Conservation (phyloP, 176 grass and related monocot genomes). For the Calamus simplicifolius region DNA sequence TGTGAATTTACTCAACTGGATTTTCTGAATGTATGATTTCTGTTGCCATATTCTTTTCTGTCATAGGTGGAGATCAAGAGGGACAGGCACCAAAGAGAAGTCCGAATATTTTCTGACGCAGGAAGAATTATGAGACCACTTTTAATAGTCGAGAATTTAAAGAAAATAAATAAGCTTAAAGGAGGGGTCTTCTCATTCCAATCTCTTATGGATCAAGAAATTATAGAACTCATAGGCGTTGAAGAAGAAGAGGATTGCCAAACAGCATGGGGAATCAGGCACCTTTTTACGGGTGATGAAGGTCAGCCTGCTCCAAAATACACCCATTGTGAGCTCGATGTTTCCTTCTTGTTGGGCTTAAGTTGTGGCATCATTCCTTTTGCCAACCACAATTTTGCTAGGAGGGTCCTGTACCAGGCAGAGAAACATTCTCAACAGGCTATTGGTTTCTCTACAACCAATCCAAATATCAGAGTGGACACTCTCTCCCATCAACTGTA, state of each 20-base stretch:
- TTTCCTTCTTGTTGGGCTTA: conserved; percentile 78
- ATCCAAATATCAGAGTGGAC: conserved; percentile 76
- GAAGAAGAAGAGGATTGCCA: conserved; percentile 90
- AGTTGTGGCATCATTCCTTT: conserved; percentile 88
- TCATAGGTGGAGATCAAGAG: conserved; percentile 89
- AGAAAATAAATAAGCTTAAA: conserved; percentile 70
- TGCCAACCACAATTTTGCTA: conserved; percentile 94
- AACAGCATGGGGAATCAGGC: conserved; percentile 73
- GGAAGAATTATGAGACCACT: conserved; percentile 85
- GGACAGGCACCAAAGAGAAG: conserved; percentile 75
- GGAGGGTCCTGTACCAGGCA: conserved; percentile 77
- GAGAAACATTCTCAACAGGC: conserved; percentile 98
- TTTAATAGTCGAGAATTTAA: conserved; percentile 81
- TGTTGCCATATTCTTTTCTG: conserved; percentile 7
- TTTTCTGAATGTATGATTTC: background rate
- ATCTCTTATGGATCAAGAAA: conserved; percentile 74
- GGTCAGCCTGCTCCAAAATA: conserved; percentile 34
- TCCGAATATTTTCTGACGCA: conserved; percentile 81
- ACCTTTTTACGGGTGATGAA: conserved; percentile 41
- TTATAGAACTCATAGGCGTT: conserved; percentile 83
- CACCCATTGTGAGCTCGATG: conserved; percentile 79
- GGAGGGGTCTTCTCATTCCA: conserved; percentile 50
- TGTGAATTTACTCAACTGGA: too few species aligned
- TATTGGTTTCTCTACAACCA: conserved; percentile 89
- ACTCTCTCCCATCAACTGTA: conserved; percentile 85